Base-by-base conservation (phyloP, 768 basidiomycete species). In the Lactarius pseudohatsudake region DNA sequence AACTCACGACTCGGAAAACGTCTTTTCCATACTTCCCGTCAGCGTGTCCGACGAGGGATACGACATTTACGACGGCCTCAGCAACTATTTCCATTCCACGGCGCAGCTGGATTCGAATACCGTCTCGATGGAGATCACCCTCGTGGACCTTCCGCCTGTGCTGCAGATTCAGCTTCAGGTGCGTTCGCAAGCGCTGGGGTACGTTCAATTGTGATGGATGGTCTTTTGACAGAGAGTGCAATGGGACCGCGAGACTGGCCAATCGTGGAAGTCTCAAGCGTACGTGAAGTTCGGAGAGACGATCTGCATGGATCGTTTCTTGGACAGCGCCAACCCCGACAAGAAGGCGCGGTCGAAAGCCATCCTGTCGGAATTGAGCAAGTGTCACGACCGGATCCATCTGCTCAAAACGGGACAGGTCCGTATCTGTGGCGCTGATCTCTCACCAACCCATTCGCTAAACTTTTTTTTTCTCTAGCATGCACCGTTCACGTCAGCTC, bases 81-180 rank as follows among this genome's bases (percentile, higher is more conserved):
- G 91, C 69, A 83, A 90, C 28, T 96, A 96, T 74, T 96, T 98
- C 72, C 90, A 94, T 55, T 92, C 94, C 59, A 80, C 87, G 26
- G 89, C 94, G 41, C 94, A 98, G 70, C 88, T 94, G 55, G 89
- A 95, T 69, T 92, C 92, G 15, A 85, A 88, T 69, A 91, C 91
- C 73, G 92, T 90, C 11, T 83, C 88, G 69, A 94, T 96, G 89
- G 92, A 96, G 71, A 86, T 96, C 20, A 85, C 88, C 7, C 79
- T 96, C 30, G 86, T 96, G 4, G 89, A 96, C 67, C 80, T 94
- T 18, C 97, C 97, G 1, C 92, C 94, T 2, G 76, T 98, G 58
- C 78, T 99, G 43, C 97, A 99, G 74, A 91, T 99, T 54, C 97
- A 99, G 75, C 84, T 99, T 10, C 94, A 98, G 85, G 96, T 94